Base-by-base conservation (phyloP, 805 yeast species). In the Candida adriatica region DNA sequence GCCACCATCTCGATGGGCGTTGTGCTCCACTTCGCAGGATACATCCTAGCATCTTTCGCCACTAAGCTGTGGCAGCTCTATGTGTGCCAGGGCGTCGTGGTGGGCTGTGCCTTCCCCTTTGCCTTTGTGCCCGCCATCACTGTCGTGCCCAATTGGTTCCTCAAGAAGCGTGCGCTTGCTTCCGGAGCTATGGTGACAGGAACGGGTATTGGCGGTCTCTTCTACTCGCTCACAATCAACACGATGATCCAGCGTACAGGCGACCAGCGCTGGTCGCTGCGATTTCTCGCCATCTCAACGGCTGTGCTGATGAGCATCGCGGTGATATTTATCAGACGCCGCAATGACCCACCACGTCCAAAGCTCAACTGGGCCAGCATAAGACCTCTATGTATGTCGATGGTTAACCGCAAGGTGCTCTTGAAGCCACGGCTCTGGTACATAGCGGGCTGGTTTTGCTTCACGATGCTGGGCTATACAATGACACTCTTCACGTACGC, bases 111-210 rank as follows among this genome's bases (percentile, higher is more conserved):
- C 0, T 56, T 64, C n/a, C 75, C 83, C 0, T 48, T 73, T 13
- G 59, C 75, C 19, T 68, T 73, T 30, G 62, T 78, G 8, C 79
- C 88, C 1, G 73, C 73, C 4, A 58, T 75, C 17, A 64, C 75
- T 2, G 51, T 80, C 5, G 43, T 80, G 15, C 85, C 87, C 0
- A 86, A 79, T 33, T 81, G 83, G 79, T 81, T 81, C 53, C 56
- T 71, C 22, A 74, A 70, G 40, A 75, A 60, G 38, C 63, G 88
- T 45, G 74, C 79, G 2, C 51, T 59, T 16, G 68, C 70, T 0
- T 51, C 53, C 35, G 66, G 70, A 8, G 36, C 64, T 5, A 56
- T 58, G 6, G 52, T 62, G n/a, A 42, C 58, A 5, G 72, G 70
- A 2, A 53, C 65, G 3, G 72, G 73, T 16, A 41, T 54, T 4